These are phyloP conservation scores for Entrophospora sp. DNA, from an alignment of 192 early-diverging fungal species.

Conservation along the genomic window DNA sequence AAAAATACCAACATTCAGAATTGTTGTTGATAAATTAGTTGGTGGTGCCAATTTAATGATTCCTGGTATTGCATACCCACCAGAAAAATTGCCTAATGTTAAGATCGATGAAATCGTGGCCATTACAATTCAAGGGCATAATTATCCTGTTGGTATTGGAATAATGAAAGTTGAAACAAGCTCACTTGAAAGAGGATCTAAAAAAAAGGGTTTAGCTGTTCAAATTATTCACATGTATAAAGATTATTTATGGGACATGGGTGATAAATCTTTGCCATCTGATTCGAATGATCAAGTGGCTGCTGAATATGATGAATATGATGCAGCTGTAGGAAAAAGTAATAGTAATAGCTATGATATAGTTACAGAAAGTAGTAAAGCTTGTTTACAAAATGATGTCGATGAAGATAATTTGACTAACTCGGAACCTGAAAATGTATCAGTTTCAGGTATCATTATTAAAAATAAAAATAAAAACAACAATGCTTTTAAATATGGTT, in stretches of 20 bases:
- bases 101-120: constrained; percentile 45
- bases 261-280: constrained; percentile 55
- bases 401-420: no score
- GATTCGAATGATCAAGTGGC: constrained; percentile 25
- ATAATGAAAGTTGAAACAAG: constrained; percentile 50
- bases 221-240: constrained; percentile 63
- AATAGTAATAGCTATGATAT: no score
- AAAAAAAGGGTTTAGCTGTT: constrained; percentile 72
- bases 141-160: constrained; percentile 62
- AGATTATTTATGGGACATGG: constrained; percentile 75
- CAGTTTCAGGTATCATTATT: no score
- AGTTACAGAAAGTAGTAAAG: no score
- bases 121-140: constrained; percentile 42
- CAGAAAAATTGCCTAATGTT: constrained; percentile 34
- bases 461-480: no score
- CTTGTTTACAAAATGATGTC: no score
- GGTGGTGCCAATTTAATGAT: constrained; percentile 80
- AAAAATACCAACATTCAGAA: constrained; percentile 54
- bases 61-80: constrained; percentile 53
- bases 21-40: constrained; percentile 62
- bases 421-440: no score
- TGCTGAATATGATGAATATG: background rate
- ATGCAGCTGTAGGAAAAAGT: no score
- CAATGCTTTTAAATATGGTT: no score
- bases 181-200: constrained; percentile 10